phyloP scores from a whole-genome alignment of 768 basidiomycete genomes.

The Leccinum barrowsii region DNA sequence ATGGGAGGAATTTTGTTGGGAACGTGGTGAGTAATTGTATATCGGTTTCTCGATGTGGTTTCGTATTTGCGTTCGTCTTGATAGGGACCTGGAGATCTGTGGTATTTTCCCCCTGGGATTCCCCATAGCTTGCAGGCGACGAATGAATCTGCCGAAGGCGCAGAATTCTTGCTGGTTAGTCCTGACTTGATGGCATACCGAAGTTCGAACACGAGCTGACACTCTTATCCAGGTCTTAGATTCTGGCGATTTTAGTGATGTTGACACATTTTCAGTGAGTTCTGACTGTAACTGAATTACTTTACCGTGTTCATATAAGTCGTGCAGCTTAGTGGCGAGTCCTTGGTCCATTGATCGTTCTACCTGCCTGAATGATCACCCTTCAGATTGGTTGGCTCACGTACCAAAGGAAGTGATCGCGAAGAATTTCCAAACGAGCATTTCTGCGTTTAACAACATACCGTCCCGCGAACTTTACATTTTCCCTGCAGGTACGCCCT shows the following conservation, averaged over 20 bases:
- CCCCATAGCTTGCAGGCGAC: constrained; percentile 55
- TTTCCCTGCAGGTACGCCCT: constrained; percentile 33
- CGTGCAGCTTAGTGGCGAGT: constrained; percentile 12
- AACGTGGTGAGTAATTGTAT: constrained; percentile 37
- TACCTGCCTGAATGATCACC: not conserved
- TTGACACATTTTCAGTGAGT: constrained; percentile 43
- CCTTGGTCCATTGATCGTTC: constrained; percentile 20
- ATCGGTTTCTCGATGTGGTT: not conserved
- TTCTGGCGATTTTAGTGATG: constrained; percentile 45
- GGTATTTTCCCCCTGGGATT: constrained; percentile 54
- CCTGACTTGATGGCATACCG: not conserved
- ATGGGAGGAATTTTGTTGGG: constrained; percentile 45
- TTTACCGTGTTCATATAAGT: not conserved
- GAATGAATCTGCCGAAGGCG: constrained; percentile 37
- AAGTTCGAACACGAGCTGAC: not conserved
- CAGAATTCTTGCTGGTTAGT: constrained; percentile 46
- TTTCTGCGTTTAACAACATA: constrained; percentile 49
- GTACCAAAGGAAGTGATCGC: constrained; percentile 51
- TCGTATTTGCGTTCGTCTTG: constrained; percentile 14
- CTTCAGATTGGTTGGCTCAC: constrained; percentile 57
- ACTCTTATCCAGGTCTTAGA: constrained; percentile 27
- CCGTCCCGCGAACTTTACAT: constrained; percentile 53
- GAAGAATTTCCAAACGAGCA: constrained; percentile 52
- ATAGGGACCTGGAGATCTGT: constrained; percentile 41
- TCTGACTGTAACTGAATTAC: not conserved